Percentiles rank a stretch among this genome's conserved stretches.
phyloP scores from a whole-genome alignment of 768 basidiomycete species.

The Mycena kentingensis region DNA sequence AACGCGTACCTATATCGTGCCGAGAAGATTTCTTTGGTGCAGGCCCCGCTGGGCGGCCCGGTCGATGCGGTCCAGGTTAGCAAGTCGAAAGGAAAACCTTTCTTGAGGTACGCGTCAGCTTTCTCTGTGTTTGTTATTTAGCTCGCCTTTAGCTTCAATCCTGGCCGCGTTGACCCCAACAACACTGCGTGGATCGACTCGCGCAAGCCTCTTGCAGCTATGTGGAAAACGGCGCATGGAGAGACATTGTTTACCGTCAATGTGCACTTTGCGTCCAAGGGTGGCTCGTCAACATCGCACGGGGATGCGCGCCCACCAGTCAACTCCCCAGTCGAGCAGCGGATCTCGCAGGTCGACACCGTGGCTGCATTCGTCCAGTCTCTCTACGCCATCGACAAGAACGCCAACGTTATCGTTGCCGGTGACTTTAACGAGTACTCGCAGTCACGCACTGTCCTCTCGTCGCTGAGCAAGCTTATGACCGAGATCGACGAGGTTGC shows the following conservation, averaged over 20 bases:
- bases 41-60: slow-evolving; percentile 44
- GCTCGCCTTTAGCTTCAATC: slow-evolving; percentile 50
- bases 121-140: slow-evolving; percentile 1
- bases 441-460: slow-evolving; percentile 54
- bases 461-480: slow-evolving; percentile 42
- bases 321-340: slow-evolving; percentile 49
- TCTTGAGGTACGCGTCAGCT: slow-evolving; percentile 40
- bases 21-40: slow-evolving; percentile 48
- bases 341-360: slow-evolving; percentile 51
- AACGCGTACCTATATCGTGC: slow-evolving; percentile 42
- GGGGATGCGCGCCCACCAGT: slow-evolving; percentile 62
- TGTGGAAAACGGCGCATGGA: slow-evolving; percentile 51
- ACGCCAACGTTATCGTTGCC: slow-evolving; percentile 53
- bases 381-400: slow-evolving; percentile 42
- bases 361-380: slow-evolving; percentile 54
- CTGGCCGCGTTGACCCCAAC: slow-evolving; percentile 61
- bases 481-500: slow-evolving; percentile 55
- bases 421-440: slow-evolving; percentile 67
- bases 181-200: slow-evolving; percentile 56
- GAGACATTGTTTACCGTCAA: slow-evolving; percentile 58
- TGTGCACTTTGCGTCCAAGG: slow-evolving; percentile 60
- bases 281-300: slow-evolving; percentile 52
- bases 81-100: slow-evolving; percentile 33
- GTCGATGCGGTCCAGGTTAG: slow-evolving; percentile 45
- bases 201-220: slow-evolving; percentile 61